Evolutionary conservation across 2,329 filamentous ascomycete species (phyloP).

Genomic region (Phyllosticta capitalensis): DNA sequence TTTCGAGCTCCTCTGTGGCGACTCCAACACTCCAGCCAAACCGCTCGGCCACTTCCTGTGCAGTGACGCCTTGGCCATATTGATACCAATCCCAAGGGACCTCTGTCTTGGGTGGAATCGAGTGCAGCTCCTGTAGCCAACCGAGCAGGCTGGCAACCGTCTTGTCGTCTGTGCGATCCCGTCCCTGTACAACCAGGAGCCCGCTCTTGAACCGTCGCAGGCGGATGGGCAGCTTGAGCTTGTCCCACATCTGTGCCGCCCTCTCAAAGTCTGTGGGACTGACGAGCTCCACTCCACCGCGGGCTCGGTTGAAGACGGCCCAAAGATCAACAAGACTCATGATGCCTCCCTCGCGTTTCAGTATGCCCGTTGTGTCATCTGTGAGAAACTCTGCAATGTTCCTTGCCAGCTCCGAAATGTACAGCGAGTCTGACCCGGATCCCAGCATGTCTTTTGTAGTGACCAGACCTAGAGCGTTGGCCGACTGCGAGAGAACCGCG

Average conservation of each 20-base stretch:
- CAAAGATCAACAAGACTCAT: constrained; percentile 32
- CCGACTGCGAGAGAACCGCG: constrained; percentile 69
- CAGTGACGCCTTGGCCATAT: constrained; percentile 80
- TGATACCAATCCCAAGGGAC: constrained; percentile 64
- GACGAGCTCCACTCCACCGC: constrained; percentile 88
- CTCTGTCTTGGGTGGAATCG: constrained; percentile 53
- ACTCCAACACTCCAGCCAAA: constrained; percentile 98
- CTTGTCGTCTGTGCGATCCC: constrained; percentile 82
- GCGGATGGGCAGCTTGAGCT: constrained; percentile 73
- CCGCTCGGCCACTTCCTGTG: constrained; percentile 75
- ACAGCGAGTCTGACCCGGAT: constrained; percentile 70
- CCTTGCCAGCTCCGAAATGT: constrained; percentile 54
- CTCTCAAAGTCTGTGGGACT: constrained; percentile 88
- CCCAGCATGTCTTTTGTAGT: constrained; percentile 91
- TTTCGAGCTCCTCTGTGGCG: constrained; percentile 87
- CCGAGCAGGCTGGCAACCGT: constrained; percentile 66
- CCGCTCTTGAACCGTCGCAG: constrained; percentile 85
- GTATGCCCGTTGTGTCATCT: constrained; percentile 27
- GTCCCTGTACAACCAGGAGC: constrained; percentile 83
- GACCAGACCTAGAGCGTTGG: constrained; percentile 74
- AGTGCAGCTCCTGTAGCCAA: constrained; percentile 69
- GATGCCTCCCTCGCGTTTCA: constrained; percentile 29
- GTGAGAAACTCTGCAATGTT: constrained; percentile 32
- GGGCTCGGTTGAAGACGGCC: constrained; percentile 76
- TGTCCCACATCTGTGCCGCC: constrained; percentile 80